Conservation (phyloP, 805 yeast species). For the Candida chilensis region DNA sequence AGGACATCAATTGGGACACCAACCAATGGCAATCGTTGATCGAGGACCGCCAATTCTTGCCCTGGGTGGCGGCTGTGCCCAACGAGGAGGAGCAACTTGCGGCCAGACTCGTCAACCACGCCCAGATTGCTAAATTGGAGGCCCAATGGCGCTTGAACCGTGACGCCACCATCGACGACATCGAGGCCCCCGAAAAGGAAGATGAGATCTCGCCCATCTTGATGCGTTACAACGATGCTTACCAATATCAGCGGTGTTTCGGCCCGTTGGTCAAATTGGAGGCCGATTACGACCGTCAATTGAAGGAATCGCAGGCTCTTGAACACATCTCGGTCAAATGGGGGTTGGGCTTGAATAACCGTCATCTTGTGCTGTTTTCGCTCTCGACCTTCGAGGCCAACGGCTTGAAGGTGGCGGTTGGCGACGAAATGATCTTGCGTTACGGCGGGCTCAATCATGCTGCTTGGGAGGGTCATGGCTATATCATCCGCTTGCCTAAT, state of each 20-base stretch:
- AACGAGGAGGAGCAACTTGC: conserved; percentile 50
- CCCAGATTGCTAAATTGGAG: conserved; percentile 67
- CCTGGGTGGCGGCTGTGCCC: conserved; percentile 78
- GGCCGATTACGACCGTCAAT: conserved; percentile 66
- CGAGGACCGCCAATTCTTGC: conserved; percentile 65
- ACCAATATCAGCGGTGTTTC: conserved; percentile 75
- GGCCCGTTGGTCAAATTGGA: conserved; percentile 79
- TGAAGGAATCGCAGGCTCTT: conserved; percentile 71
- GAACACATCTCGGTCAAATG: conserved; percentile 67
- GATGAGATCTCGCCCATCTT: conserved; percentile 62
- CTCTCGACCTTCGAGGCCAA: conserved; percentile 59
- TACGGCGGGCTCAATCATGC: conserved; percentile 48
- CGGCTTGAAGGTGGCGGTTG: conserved; percentile 66
- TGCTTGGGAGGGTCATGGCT: conserved; percentile 71
- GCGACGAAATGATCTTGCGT: conserved; percentile 70
- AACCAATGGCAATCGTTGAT: conserved; percentile 82
- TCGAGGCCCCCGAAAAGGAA: conserved; percentile 40
- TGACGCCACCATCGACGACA: conserved; percentile 63
- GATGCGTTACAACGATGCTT: conserved; percentile 73
- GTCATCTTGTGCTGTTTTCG: conserved; percentile 60
- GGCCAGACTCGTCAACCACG: conserved; percentile 46
- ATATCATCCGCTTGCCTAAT: conserved; percentile 62
- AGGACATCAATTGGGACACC: conserved; percentile 80
- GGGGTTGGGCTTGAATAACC: conserved; percentile 58
- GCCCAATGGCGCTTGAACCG: conserved; percentile 72